Conservation (phyloP, 208 protist genomes). For the Angomonas desouzai region DNA sequence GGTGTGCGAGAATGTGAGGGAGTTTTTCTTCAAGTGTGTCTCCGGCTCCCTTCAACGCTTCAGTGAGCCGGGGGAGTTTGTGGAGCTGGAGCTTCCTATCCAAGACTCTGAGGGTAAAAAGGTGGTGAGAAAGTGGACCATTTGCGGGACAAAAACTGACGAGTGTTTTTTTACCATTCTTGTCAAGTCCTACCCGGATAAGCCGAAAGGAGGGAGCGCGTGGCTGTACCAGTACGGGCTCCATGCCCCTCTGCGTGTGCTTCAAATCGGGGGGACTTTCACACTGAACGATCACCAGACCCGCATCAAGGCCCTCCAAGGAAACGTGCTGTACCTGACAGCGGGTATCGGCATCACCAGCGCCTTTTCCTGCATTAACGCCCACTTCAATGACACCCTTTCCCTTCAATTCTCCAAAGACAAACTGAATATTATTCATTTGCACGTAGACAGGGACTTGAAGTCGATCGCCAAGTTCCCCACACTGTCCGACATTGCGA, state of each 20-base stretch:
- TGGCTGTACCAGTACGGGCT: conserved; percentile 62
- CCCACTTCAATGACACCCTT: conserved; percentile 26
- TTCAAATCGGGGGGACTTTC: conserved; percentile 50
- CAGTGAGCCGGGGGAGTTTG: conserved; percentile 52
- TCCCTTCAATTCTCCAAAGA: conserved; percentile 21
- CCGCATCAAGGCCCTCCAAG: conserved; percentile 33
- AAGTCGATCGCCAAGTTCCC: conserved; percentile 46
- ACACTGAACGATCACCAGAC: conserved; percentile 53
- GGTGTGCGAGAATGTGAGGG: conserved; percentile 44
- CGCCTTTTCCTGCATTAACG: conserved; percentile 53
- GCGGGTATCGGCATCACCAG: conserved; percentile 71
- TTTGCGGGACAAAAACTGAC: conserved; percentile 39
- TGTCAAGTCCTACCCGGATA: conserved; percentile 35
- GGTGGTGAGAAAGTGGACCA: conserved; percentile 62
- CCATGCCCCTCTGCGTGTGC: conserved; percentile 46
- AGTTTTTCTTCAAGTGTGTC: conserved; percentile 45
- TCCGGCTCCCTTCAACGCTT: conserved; percentile 24
- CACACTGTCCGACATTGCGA: conserved; percentile 43
- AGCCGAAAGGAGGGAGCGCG: conserved; percentile 35
- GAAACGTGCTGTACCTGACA: conserved; percentile 68
- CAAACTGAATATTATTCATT: conserved; percentile 57
- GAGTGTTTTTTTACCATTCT: conserved; percentile 58
- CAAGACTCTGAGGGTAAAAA: conserved; percentile 14
- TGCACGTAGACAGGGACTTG: conserved; percentile 61
- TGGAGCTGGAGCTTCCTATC: conserved; percentile 62